Evolutionary conservation across 306 rosid genomes (phyloP).

Genomic region (Phaseolus lunatus): DNA sequence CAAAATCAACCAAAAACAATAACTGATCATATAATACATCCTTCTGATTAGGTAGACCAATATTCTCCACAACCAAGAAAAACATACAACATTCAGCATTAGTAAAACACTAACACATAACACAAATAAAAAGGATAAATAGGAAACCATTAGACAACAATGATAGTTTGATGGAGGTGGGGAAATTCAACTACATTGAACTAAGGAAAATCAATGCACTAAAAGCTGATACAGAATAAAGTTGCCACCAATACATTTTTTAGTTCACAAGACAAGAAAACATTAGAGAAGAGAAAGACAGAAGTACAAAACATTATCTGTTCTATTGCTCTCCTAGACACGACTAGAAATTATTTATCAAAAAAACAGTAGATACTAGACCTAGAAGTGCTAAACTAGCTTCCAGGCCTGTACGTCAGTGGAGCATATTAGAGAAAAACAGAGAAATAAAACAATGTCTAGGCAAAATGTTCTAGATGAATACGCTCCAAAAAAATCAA

Average conservation of each 20-base stretch:
- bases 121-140: constrained; percentile 12
- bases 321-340: not conserved
- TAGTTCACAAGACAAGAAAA: not conserved
- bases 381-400: constrained; percentile 4
- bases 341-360: not conserved
- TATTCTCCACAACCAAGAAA: constrained; percentile 8
- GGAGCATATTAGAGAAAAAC: not conserved
- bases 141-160: constrained; percentile 12
- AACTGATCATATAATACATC: constrained; percentile 26
- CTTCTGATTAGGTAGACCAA: constrained; percentile 30
- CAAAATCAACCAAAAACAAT: constrained; percentile 33
- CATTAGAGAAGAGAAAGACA: not conserved
- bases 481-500: not conserved
- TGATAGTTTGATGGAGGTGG: not conserved
- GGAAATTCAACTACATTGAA: not conserved
- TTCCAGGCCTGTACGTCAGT: not conserved
- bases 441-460: not conserved
- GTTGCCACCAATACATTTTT: not conserved
- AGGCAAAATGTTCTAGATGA: not conserved
- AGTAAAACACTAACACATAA: not conserved
- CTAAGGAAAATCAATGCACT: constrained; percentile 37
- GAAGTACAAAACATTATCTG: constrained; percentile 14
- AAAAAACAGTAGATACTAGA: constrained; percentile 21
- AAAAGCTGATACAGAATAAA: constrained; percentile 31
- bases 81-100: constrained; percentile 7